Conservation (phyloP, 495 filamentous ascomycete genomes). For the Lasiosphaeria hispida region DNA sequence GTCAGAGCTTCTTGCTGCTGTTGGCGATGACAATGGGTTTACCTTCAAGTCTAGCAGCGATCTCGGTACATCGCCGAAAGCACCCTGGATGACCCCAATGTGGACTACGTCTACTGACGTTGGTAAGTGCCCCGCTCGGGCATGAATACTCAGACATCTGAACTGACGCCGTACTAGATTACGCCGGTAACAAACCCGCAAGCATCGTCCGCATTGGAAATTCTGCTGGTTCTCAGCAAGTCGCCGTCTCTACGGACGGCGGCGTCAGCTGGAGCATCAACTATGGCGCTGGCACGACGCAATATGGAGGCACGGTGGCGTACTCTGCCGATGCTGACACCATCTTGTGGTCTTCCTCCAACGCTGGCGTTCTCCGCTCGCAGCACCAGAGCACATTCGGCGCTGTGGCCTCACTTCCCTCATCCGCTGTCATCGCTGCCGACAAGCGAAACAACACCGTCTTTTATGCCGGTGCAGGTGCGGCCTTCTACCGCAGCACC, state of each 20-base stretch:
- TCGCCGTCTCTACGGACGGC: constrained; percentile 43
- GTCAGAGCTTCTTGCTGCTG: constrained; percentile 52
- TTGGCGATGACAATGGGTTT: constrained; percentile 61
- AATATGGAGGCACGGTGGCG: constrained; percentile 48
- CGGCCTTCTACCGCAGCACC: constrained; percentile 46
- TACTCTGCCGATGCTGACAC: constrained; percentile 53
- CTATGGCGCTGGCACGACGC: constrained; percentile 41
- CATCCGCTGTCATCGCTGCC: constrained; percentile 46
- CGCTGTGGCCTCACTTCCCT: constrained; percentile 43
- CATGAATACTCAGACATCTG: neutral
- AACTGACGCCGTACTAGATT: constrained; percentile 36
- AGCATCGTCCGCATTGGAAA: constrained; percentile 58
- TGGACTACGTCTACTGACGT: constrained; percentile 51
- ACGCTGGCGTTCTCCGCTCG: constrained; percentile 42
- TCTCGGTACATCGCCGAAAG: constrained; percentile 47
- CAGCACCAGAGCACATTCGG: constrained; percentile 42
- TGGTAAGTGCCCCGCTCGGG: constrained; percentile 16
- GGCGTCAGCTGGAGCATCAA: constrained; percentile 48
- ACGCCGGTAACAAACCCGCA: constrained; percentile 52
- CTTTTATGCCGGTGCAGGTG: constrained; percentile 51
- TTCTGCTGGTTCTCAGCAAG: constrained; percentile 37
- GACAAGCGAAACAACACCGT: constrained; percentile 52
- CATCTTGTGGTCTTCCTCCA: constrained; percentile 47
- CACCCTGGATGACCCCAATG: constrained; percentile 48
- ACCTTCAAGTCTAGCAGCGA: constrained; percentile 39